Evolutionary conservation across 2,329 filamentous ascomycete genomes (phyloP).

Genomic region (Dendryphion nanum): DNA sequence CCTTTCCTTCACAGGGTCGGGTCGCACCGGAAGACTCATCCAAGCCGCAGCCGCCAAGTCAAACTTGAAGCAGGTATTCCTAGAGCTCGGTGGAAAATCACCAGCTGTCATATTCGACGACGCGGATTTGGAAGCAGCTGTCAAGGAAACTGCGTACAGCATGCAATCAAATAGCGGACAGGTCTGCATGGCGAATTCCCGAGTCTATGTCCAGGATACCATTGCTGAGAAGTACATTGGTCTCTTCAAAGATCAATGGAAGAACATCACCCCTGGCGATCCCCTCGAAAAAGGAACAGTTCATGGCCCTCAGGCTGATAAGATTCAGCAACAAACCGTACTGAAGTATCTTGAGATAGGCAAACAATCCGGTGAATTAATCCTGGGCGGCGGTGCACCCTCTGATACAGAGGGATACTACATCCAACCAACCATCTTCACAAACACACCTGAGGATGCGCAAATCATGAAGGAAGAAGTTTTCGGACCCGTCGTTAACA

Average conservation of each 20-base stretch:
- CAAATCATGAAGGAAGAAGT: constrained; percentile 81
- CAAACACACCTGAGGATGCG: constrained; percentile 74
- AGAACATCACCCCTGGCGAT: constrained; percentile 45
- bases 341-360: constrained; percentile 53
- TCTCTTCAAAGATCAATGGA: constrained; percentile 36
- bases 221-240: constrained; percentile 49
- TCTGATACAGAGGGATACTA: constrained; percentile 33
- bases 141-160: constrained; percentile 51
- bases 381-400: constrained; percentile 28
- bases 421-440: constrained; percentile 76
- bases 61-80: constrained; percentile 82
- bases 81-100: constrained; percentile 85
- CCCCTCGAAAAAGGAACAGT: constrained; percentile 73
- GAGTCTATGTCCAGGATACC: constrained; percentile 56
- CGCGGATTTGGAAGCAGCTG: constrained; percentile 73
- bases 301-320: constrained; percentile 53
- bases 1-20: constrained; percentile 78
- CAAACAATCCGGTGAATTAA: constrained; percentile 61
- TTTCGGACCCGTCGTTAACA: constrained; percentile 80
- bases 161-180: constrained; percentile 59
- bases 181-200: constrained; percentile 59
- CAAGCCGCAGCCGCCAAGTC: constrained; percentile 68
- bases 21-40: constrained; percentile 84
- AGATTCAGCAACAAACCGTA: constrained; percentile 51
- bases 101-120: constrained; percentile 80